Conservation (phyloP, 768 basidiomycete genomes). For the Coprinopsis sp. region DNA sequence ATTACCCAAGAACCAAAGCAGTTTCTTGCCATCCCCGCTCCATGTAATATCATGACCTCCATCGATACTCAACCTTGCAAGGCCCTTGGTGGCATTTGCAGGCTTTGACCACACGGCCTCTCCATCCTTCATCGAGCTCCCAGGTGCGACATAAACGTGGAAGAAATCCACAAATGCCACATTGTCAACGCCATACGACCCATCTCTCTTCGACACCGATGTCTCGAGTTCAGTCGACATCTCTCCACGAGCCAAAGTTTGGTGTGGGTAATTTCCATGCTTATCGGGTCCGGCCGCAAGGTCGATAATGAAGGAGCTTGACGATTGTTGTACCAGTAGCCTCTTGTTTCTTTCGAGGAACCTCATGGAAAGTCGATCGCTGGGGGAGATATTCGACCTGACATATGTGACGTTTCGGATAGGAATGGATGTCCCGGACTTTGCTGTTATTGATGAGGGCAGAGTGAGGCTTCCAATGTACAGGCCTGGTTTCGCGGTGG, state of each 20-base stretch:
- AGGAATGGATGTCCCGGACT: constrained; percentile 24
- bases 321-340: constrained; percentile 56
- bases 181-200: constrained; percentile 24
- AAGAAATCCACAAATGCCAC: constrained; percentile 68
- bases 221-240: constrained; percentile 56
- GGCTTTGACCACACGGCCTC: constrained; percentile 66
- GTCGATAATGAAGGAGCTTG: constrained; percentile 28
- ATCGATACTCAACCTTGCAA: constrained; percentile 63
- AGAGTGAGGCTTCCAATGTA: constrained; percentile 60
- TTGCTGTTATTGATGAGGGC: constrained; percentile 27
- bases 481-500: constrained; percentile 58
- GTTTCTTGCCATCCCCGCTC: constrained; percentile 55
- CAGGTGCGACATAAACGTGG: constrained; percentile 57
- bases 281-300: constrained; percentile 42
- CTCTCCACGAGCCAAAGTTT: constrained; percentile 47
- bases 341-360: constrained; percentile 52
- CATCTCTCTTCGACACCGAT: constrained; percentile 24
- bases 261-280: constrained; percentile 43
- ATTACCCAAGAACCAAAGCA: constrained; percentile 75
- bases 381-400: constrained; percentile 43
- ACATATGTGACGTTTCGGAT: constrained; percentile 49
- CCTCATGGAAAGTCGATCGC: constrained; percentile 43
- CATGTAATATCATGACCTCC: constrained; percentile 69
- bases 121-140: constrained; percentile 32
- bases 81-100: constrained; percentile 55